Percentiles rank a stretch among this genome's conserved stretches.
Conservation (phyloP, 1,284 basidiomycete species). For the Termitomyces sp. region DNA sequence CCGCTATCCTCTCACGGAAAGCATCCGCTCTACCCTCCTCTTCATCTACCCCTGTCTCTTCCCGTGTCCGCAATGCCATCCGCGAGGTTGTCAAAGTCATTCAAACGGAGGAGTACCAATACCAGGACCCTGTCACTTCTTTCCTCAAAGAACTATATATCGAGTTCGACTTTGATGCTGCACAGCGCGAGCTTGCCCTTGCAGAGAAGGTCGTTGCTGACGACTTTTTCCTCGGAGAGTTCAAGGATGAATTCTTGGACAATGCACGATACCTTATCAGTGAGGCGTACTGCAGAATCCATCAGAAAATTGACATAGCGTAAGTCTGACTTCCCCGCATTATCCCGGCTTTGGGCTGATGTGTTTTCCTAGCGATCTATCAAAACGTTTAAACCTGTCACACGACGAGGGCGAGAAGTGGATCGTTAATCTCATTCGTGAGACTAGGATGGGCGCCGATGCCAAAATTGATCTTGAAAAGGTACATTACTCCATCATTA, state of each 20-base stretch:
- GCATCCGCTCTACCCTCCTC: slow-evolving; percentile 35
- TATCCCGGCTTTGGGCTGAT: background rate
- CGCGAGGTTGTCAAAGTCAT: slow-evolving; percentile 88
- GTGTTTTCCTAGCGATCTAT: slow-evolving; percentile 65
- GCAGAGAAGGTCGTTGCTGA: slow-evolving; percentile 84
- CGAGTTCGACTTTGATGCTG: slow-evolving; percentile 71
- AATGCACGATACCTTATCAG: slow-evolving; percentile 93
- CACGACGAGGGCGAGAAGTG: slow-evolving; percentile 97
- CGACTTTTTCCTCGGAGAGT: slow-evolving; percentile 93
- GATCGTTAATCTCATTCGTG: slow-evolving; percentile 98
- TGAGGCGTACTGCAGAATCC: slow-evolving; percentile 97
- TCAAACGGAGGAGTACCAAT: slow-evolving; percentile 92
- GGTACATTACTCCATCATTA: slow-evolving; percentile 33
- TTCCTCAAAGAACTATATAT: slow-evolving; percentile 93
- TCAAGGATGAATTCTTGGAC: slow-evolving; percentile 91
- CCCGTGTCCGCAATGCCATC: slow-evolving; percentile 79
- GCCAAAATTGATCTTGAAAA: slow-evolving; percentile 97
- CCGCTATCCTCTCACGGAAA: slow-evolving; percentile 89
- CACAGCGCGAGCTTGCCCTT: slow-evolving; percentile 76
- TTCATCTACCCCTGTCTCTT: slow-evolving; percentile 43
- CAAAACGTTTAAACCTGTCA: slow-evolving; percentile 87
- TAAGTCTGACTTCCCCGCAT: slow-evolving; percentile 33
- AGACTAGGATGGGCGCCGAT: slow-evolving; percentile 92
- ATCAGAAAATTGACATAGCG: slow-evolving; percentile 95
- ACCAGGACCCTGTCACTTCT: slow-evolving; percentile 87